A percentile compares a stretch with the other conserved stretches of the same genome.
These are phyloP conservation scores for Phoenix roebelenii DNA, from an alignment of 176 grass and related monocot genomes.

Conservation along the genomic window DNA sequence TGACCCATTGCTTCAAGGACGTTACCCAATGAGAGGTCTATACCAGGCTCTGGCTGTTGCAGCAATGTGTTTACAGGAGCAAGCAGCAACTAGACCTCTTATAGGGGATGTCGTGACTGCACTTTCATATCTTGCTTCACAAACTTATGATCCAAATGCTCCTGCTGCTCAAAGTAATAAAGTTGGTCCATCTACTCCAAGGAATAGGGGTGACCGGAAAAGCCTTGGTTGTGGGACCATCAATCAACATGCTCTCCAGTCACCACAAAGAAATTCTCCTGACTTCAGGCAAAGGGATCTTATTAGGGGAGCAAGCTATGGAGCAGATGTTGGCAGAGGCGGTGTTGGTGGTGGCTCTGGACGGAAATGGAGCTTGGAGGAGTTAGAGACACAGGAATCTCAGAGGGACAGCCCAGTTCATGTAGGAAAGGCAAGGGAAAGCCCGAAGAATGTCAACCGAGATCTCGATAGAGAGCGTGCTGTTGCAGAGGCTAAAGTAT, in stretches of 20 bases:
- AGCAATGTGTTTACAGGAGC: constrained; percentile 98
- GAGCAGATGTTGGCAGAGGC: constrained; percentile 32
- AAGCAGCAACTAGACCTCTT: constrained; percentile 78
- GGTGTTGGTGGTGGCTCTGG: constrained; percentile 58
- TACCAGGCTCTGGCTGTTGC: constrained; percentile 97
- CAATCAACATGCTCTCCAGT: constrained; percentile 31
- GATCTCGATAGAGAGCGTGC: constrained; percentile 13
- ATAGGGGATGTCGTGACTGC: constrained; percentile 97
- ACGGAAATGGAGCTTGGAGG: constrained; percentile 51
- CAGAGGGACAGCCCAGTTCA: constrained; percentile 59
- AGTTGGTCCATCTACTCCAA: constrained; percentile 56
- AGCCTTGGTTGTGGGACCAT: constrained; percentile 20
- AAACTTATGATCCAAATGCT: constrained; percentile 76
- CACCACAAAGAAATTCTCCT: constrained; percentile 44
- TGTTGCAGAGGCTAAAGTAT: constrained; percentile 34
- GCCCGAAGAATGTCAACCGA: constrained; percentile 16
- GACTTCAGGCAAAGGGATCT: constrained; percentile 46
- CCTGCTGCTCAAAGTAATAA: constrained; percentile 29
- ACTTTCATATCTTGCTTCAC: constrained; percentile 94
- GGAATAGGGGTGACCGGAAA: constrained; percentile 25
- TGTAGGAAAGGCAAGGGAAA: constrained; percentile 30
- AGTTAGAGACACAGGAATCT: constrained; percentile 25
- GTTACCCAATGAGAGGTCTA: constrained; percentile 82
- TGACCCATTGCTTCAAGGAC: constrained; percentile 71
- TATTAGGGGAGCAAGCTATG: constrained; percentile 26